These are phyloP conservation scores for Cephaloascus fragrans DNA, from an alignment of 805 yeast species.

Conservation along the genomic window DNA sequence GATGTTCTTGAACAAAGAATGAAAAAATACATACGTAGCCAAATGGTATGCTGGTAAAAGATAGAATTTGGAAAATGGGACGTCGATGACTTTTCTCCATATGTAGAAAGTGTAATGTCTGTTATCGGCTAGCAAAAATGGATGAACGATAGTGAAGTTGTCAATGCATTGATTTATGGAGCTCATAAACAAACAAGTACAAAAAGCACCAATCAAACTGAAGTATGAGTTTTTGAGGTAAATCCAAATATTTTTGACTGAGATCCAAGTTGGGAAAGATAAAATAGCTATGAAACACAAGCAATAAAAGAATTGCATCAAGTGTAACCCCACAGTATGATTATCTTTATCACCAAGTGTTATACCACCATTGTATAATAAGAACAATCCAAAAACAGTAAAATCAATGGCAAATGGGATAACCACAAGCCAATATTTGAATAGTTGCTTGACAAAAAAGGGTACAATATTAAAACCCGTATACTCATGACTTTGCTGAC, in stretches of 20 bases:
- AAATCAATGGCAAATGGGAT: slow-evolving; percentile 48
- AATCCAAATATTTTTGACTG: slow-evolving; percentile 21
- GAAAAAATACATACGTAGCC: slow-evolving; percentile 20
- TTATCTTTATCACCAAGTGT: slow-evolving; percentile 89
- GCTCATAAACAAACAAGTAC: slow-evolving; percentile 9
- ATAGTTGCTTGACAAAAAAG: slow-evolving; percentile 7
- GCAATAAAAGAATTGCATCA: slow-evolving; percentile 79
- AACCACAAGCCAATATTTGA: slow-evolving; percentile 12
- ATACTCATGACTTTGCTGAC: slow-evolving; percentile 7
- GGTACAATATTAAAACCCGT: slow-evolving; percentile 3
- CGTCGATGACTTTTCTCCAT: slow-evolving; percentile 55
- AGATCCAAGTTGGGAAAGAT: slow-evolving; percentile 68
- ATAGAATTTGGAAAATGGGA: slow-evolving; percentile 34
- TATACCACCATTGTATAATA: slow-evolving; percentile 68
- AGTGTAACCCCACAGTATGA: slow-evolving; percentile 62
- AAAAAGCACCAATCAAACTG: neutral
- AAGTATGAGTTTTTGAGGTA: neutral
- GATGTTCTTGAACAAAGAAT: neutral
- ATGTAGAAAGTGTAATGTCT: slow-evolving; percentile 89
- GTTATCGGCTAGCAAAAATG: slow-evolving; percentile 87
- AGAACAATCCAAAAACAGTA: slow-evolving; percentile 43
- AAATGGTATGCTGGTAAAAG: slow-evolving; percentile 69
- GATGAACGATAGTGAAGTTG: slow-evolving; percentile 69
- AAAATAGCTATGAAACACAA: slow-evolving; percentile 51
- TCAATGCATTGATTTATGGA: slow-evolving; percentile 42